phyloP scores from a whole-genome alignment of 257 asterid genomes.

The Solanum sitiens region DNA sequence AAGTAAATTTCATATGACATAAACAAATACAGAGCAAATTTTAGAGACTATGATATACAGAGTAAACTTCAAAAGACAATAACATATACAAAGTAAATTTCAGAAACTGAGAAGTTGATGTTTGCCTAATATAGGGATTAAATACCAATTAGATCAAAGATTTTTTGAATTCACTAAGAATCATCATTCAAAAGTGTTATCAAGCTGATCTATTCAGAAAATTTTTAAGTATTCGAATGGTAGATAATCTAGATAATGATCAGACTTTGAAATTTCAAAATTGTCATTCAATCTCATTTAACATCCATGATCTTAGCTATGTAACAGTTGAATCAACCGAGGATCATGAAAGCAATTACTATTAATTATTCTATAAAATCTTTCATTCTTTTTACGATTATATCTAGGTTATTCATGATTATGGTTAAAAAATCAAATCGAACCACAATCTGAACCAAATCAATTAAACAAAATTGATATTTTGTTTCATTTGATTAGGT shows the following conservation, averaged over 20 bases:
- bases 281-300: not conserved
- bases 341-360: not conserved
- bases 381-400: not conserved
- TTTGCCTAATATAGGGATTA: not conserved
- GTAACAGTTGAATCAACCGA: not conserved
- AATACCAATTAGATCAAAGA: not conserved
- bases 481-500: too few relatives aligned
- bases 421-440: too few relatives aligned
- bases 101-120: not conserved
- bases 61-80: too few relatives aligned
- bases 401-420: too few relatives aligned
- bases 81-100: too few relatives aligned
- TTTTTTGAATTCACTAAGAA: not conserved
- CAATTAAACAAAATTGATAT: too few relatives aligned
- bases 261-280: too few relatives aligned
- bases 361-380: too few relatives aligned
- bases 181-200: not conserved
- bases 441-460: too few relatives aligned
- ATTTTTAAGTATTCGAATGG: too few relatives aligned
- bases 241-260: not conserved
- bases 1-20: not conserved
- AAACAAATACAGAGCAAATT: too few relatives aligned
- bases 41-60: too few relatives aligned
- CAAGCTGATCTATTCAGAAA: not conserved
- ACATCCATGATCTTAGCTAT: not conserved